phyloP scores from a whole-genome alignment of 129 eudicot species.

The Artemisia argyi region DNA sequence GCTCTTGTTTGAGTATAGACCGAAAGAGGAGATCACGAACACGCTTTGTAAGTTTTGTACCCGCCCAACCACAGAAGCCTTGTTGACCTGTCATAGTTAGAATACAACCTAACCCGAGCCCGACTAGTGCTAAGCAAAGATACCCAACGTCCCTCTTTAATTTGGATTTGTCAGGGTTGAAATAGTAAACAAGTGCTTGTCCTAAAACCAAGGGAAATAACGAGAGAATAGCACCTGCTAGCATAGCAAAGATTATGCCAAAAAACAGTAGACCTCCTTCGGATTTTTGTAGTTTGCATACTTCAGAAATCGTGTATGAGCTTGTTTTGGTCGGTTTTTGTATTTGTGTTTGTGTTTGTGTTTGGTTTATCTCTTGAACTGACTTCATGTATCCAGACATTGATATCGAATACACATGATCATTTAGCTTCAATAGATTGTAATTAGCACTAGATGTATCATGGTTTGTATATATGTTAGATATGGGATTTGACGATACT shows the following conservation, averaged over 20 bases:
- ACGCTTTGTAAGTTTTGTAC: constrained; percentile 72
- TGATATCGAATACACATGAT: constrained; percentile 48
- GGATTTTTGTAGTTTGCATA: constrained; percentile 68
- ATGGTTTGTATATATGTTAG: constrained; percentile 23
- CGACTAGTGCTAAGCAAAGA: constrained; percentile 65
- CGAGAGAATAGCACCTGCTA: constrained; percentile 81
- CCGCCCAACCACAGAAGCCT: constrained; percentile 90
- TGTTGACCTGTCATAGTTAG: constrained; percentile 77
- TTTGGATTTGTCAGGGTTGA: constrained; percentile 30
- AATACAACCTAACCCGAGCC: constrained; percentile 74
- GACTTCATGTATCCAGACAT: constrained; percentile 50
- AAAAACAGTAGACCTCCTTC: constrained; percentile 44
- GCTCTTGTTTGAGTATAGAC: constrained; percentile 75
- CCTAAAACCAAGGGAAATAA: constrained; percentile 69
- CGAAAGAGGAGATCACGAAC: constrained; percentile 51
- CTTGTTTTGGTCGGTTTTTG: constrained; percentile 20
- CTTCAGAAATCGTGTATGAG: constrained; percentile 41
- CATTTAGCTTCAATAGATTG: constrained; percentile 35
- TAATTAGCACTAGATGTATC: constrained; percentile 25
- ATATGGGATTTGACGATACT: constrained; percentile 31
- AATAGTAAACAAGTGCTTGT: constrained; percentile 67
- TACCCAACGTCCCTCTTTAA: constrained; percentile 56
- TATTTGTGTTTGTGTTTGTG: constrained; percentile 18
- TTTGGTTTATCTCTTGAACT: constrained; percentile 33
- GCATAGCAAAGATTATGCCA: constrained; percentile 55